Evolutionary conservation across 495 filamentous ascomycete genomes (phyloP).

Genomic region (Podospora anserina): DNA sequence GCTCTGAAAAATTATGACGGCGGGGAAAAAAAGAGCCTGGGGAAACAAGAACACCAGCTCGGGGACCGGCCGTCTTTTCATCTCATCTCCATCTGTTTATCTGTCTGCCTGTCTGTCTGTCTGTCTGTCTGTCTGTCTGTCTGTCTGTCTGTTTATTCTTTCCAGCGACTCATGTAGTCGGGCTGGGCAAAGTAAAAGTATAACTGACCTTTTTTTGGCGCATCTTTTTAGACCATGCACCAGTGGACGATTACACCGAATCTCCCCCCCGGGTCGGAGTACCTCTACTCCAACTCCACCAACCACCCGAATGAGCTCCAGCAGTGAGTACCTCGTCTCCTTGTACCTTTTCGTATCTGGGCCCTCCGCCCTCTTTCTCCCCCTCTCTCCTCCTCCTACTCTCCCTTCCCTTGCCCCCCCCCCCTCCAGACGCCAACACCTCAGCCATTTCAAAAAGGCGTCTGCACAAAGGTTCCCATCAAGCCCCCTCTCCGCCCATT

Average conservation of each 20-base stretch:
- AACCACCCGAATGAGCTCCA: constrained; percentile 49
- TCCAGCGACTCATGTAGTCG: constrained; percentile 9
- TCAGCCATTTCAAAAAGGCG: constrained; percentile 20
- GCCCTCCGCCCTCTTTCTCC: constrained; percentile 12
- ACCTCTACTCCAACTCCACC: constrained; percentile 48
- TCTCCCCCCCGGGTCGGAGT: constrained; percentile 46
- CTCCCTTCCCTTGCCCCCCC: not conserved
- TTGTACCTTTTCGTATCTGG: constrained; percentile 44
- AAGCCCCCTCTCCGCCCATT: constrained; percentile 24
- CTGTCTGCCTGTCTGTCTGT: not conserved
- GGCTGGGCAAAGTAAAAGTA: not conserved
- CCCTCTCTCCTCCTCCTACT: not conserved
- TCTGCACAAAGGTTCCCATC: constrained; percentile 22
- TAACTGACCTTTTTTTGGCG: constrained; percentile 25
- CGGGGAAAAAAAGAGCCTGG: not conserved
- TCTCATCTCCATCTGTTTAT: not conserved
- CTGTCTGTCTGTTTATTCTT: not conserved
- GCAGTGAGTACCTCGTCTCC: constrained; percentile 46
- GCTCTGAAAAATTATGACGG: constrained; percentile 24
- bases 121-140: not conserved
- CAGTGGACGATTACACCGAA: constrained; percentile 53
- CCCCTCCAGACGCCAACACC: constrained; percentile 9
- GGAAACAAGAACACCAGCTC: not conserved
- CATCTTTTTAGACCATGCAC: constrained; percentile 46
- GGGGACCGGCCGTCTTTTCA: not conserved